A percentile compares a stretch with the other conserved stretches of the same genome.
These are phyloP conservation scores for Hypholoma sublateritium DNA, from an alignment of 768 basidiomycete genomes.

Conservation along the genomic window DNA sequence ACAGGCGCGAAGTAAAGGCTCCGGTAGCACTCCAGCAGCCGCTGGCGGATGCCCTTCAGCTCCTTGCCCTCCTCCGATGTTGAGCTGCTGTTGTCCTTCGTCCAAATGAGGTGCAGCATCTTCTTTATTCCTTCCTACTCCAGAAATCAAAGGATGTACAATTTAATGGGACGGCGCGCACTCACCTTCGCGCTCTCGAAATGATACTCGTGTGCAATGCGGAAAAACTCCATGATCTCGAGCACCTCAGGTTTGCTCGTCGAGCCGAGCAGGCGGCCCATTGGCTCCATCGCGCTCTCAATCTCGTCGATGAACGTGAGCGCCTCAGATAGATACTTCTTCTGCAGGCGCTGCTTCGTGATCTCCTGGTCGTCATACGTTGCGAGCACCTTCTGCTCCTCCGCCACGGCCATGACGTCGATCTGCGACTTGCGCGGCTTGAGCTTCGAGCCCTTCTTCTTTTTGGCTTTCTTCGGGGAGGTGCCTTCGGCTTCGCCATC, in stretches of 20 bases:
- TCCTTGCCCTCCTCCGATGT: conserved; percentile 60
- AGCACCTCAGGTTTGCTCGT: conserved; percentile 83
- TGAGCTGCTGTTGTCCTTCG: conserved; percentile 86
- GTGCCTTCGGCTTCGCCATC: conserved; percentile 15
- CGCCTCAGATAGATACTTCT: conserved; percentile 86
- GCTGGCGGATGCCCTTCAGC: conserved; percentile 83
- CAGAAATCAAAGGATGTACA: background rate
- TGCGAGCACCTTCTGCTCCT: conserved; percentile 72
- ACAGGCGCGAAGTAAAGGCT: conserved; percentile 86
- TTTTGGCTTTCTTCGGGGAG: conserved; percentile 40
- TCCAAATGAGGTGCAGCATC: conserved; percentile 98
- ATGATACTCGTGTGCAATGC: conserved; percentile 76
- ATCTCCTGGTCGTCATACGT: conserved; percentile 67
- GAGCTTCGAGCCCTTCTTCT: conserved; percentile 42
- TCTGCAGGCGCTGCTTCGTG: conserved; percentile 66
- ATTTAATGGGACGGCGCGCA: conserved; percentile 2
- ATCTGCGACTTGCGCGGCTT: conserved; percentile 69
- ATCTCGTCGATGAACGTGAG: conserved; percentile 72
- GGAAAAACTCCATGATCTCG: conserved; percentile 90
- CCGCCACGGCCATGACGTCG: conserved; percentile 63
- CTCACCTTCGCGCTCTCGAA: conserved; percentile 75
- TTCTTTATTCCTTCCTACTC: conserved; percentile 83
- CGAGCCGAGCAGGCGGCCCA: conserved; percentile 80
- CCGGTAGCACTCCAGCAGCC: conserved; percentile 87
- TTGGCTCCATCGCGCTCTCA: conserved; percentile 63